Evolutionary conservation across 495 filamentous ascomycete genomes (phyloP).

Genomic region (Pseudevernia furfuracea): DNA sequence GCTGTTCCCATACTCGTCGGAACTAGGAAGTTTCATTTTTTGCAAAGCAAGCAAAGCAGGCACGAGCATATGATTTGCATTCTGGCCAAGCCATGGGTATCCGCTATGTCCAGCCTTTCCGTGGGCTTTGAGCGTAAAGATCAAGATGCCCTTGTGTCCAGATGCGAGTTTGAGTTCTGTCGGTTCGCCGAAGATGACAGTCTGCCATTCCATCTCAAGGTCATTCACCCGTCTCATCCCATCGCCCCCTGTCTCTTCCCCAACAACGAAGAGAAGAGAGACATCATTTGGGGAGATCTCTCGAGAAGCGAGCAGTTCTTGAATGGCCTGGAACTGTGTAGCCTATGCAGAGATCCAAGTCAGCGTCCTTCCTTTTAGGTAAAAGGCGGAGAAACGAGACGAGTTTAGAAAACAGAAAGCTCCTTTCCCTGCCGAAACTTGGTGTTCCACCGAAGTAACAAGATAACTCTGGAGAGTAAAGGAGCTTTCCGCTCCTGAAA

Average conservation of each 20-base stretch:
- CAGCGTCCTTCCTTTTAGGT: too few species aligned
- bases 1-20: constrained; percentile 70
- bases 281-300: constrained; percentile 39
- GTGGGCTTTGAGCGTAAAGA: constrained; percentile 53
- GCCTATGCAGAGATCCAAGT: too few species aligned
- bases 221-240: constrained; percentile 69
- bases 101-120: constrained; percentile 83
- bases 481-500: too few species aligned
- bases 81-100: constrained; percentile 78
- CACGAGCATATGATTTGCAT: constrained; percentile 67
- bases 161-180: constrained; percentile 79
- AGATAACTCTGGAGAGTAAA: too few species aligned
- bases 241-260: constrained; percentile 72
- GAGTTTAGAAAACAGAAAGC: too few species aligned
- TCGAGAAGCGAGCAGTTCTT: constrained; percentile 47
- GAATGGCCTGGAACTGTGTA: constrained; percentile 60
- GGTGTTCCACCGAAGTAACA: too few species aligned
- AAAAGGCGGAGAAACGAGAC: too few species aligned
- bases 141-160: constrained; percentile 79
- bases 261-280: constrained; percentile 80
- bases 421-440: too few species aligned
- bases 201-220: constrained; percentile 45
- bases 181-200: constrained; percentile 84
- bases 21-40: constrained; percentile 57
- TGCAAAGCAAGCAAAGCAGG: constrained; percentile 57